These are phyloP conservation scores for Osmanthus fragrans DNA, from an alignment of 257 asterid genomes.

Conservation along the genomic window DNA sequence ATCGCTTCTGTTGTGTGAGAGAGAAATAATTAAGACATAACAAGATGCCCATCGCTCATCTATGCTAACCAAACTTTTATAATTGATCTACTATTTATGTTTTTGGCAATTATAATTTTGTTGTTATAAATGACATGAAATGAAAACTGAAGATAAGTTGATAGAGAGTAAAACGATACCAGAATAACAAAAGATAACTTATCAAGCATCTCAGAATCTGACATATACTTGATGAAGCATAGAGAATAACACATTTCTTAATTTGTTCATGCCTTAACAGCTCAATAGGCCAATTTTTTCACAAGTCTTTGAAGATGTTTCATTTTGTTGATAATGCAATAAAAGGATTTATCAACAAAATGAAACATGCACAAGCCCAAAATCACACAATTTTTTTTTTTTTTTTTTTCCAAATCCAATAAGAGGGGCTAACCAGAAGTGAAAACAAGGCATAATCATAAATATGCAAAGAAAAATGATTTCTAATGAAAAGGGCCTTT, in stretches of 20 bases:
- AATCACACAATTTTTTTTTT: background rate
- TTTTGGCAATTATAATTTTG: background rate
- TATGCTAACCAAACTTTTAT: background rate
- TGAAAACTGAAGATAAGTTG: slow-evolving; percentile 3
- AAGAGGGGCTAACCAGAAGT: slow-evolving; percentile 1
- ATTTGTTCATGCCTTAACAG: background rate
- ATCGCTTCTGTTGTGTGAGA: background rate
- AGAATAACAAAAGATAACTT: too few relatives aligned
- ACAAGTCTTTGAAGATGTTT: background rate
- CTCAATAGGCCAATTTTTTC: background rate
- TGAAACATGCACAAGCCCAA: background rate
- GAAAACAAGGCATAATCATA: background rate
- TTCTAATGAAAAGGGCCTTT: background rate
- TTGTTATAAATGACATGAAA: background rate
- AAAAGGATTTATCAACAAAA: too few relatives aligned
- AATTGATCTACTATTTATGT: background rate
- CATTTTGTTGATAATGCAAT: background rate
- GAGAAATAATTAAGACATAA: background rate
- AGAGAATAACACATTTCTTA: background rate
- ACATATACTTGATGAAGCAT: background rate
- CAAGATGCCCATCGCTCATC: background rate
- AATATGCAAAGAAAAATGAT: background rate
- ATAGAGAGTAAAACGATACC: background rate
- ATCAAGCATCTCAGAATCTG: background rate
- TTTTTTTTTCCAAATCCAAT: background rate